Percentiles rank a stretch among this genome's conserved stretches.
Evolutionary conservation across 1,284 basidiomycete species (phyloP).

Genomic region (Clitocybe nebularis): DNA sequence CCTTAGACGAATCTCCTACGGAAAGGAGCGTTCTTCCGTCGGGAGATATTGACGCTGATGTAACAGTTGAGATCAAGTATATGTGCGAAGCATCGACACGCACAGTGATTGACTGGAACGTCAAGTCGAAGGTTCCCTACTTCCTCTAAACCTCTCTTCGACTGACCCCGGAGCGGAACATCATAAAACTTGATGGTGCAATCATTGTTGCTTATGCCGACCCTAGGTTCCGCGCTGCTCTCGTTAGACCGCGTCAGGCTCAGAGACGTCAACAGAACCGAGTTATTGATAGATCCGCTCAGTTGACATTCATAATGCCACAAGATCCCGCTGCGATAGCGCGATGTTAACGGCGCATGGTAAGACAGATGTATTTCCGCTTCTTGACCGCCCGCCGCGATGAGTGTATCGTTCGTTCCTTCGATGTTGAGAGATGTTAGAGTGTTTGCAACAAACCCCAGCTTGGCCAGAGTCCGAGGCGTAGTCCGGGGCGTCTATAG

Average conservation of each 20-base stretch:
- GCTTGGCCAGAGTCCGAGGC: conserved; percentile 46
- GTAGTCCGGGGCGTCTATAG: too few species aligned
- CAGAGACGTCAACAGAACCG: conserved; percentile 65
- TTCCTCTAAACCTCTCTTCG: conserved; percentile 39
- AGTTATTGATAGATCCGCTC: conserved; percentile 78
- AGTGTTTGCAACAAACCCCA: conserved; percentile 65
- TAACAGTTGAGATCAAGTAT: conserved; percentile 3
- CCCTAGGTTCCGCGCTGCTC: conserved; percentile 63
- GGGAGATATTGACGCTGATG: conserved; percentile 74
- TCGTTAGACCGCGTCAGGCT: conserved; percentile 53
- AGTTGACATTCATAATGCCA: conserved; percentile 60
- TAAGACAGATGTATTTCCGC: conserved; percentile 72
- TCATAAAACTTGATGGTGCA: conserved; percentile 74
- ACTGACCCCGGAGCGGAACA: conserved; percentile 47
- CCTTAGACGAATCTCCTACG: conserved; percentile 81
- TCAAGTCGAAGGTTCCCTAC: conserved; percentile 57
- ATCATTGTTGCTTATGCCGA: conserved; percentile 84
- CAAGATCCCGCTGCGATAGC: conserved; percentile 27
- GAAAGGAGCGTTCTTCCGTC: conserved; percentile 81
- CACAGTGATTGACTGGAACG: conserved; percentile 56
- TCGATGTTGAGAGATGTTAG: conserved; percentile 58
- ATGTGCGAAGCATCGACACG: conserved; percentile 15
- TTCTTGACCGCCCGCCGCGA: conserved; percentile 81
- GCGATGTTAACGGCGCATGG: conserved; percentile 20
- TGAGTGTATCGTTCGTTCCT: conserved; percentile 49